phyloP scores from a whole-genome alignment of 768 basidiomycete species.

The Tulasnella calospora region DNA sequence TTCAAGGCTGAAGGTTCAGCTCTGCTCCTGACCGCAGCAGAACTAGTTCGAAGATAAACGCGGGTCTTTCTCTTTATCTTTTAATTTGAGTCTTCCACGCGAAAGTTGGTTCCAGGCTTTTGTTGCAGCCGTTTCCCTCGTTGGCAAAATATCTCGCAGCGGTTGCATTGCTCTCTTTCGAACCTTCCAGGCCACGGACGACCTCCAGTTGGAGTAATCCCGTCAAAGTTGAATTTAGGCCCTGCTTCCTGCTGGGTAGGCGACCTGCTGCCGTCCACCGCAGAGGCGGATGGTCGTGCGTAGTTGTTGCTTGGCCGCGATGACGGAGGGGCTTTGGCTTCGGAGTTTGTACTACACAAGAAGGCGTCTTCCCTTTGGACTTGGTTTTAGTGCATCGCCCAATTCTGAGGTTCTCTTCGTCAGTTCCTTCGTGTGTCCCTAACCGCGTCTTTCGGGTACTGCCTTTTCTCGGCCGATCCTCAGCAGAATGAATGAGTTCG shows the following conservation, averaged over 20 bases:
- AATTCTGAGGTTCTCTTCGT: background rate
- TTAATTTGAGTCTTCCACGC: constrained; percentile 30
- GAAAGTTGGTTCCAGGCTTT: background rate
- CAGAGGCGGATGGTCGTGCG: background rate
- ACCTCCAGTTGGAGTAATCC: constrained; percentile 43
- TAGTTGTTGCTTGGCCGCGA: background rate
- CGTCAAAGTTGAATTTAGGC: constrained; percentile 65
- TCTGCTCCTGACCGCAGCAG: background rate
- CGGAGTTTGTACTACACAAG: background rate
- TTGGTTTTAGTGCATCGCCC: constrained; percentile 22
- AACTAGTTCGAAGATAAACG: constrained; percentile 14
- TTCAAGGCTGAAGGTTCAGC: background rate
- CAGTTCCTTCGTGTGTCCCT: background rate
- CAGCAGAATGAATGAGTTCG: constrained; percentile 24
- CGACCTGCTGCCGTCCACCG: constrained; percentile 36
- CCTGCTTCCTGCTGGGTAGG: constrained; percentile 57
- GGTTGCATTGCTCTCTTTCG: background rate
- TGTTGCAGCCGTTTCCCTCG: background rate
- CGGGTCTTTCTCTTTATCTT: constrained; percentile 30
- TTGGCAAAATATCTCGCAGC: background rate
- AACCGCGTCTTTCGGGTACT: constrained; percentile 26
- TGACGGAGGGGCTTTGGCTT: constrained; percentile 28
- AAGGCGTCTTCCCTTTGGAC: constrained; percentile 25
- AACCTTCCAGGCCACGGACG: background rate
- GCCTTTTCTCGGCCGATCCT: constrained; percentile 9